Base-by-base conservation (phyloP, 1,139 yeast genomes). In the Candida freyschussii region DNA sequence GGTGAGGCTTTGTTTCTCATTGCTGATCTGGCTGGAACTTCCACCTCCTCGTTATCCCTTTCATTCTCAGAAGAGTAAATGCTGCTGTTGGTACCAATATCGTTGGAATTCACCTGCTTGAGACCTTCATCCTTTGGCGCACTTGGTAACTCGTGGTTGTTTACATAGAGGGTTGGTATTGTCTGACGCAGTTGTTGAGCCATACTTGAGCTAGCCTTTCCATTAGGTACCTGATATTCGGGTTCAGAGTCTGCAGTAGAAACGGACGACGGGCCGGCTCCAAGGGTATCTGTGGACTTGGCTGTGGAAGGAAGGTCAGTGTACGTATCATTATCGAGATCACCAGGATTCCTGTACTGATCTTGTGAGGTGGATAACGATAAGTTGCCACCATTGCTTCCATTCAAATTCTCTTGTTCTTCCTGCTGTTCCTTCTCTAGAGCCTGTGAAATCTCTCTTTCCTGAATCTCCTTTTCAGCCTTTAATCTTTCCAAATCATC, bases 1-100 rank as follows among this genome's bases (percentile, higher is more conserved):
- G 80, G 78, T 17, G 61, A 43, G 1, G 41, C 32, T 17, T 37
- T 39, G 15, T 27, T 33, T 29, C 50, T 39, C 27, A 34, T 40
- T 4, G 37, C 35, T 8, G 51, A 44, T 29, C 48, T 43, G 12
- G 27, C 24, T 9, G 51, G 52, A 10, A 44, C 24, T 7, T 36
- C 41, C 13, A 21, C 6, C 13, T 36, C 36, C 6, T 30, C 43
- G 9, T 26, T 18, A 12, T 27, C 29, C 6, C 19, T 13, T 11
- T 27, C 26, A 5, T 40, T 26, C 10, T 43, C 48, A 2, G 28
- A 37, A 7, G 55, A 48, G 24, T 44, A 44, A 6, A 46, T 27
- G 21, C 48, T 45, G 23, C 47, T 45, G 15, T 31, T 38, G 26
- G 18, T 26, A n/a, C n/a, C n/a, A n/a, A n/a, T n/a, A 12, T 32